These are phyloP conservation scores for Licmophora abbreviata DNA, from an alignment of 108 stramenopile species.

Conservation along the genomic window DNA sequence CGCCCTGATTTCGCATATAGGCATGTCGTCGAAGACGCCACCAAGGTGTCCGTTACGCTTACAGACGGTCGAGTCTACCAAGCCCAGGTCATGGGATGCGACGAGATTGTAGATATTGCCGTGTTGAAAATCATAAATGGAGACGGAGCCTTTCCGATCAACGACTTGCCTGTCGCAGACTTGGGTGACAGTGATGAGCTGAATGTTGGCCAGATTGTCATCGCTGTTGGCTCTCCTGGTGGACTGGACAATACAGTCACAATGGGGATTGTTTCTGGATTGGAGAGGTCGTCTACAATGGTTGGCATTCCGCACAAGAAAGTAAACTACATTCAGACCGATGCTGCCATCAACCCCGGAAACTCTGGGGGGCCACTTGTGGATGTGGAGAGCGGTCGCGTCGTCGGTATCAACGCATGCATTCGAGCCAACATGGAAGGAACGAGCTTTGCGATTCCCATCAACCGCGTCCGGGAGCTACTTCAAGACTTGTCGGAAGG, in stretches of 20 bases:
- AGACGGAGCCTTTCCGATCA: slow-evolving; percentile 2
- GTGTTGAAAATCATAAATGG: slow-evolving; percentile 61
- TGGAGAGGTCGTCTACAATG: slow-evolving; percentile 70
- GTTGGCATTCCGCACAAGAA: slow-evolving; percentile 84
- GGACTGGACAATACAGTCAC: slow-evolving; percentile 89
- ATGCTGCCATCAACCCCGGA: slow-evolving; percentile 68
- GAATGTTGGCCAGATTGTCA: slow-evolving; percentile 73
- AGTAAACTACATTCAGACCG: slow-evolving; percentile 88
- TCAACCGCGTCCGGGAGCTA: slow-evolving; percentile 69
- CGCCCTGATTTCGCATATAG: too few species aligned
- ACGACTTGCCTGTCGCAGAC: slow-evolving; percentile 56
- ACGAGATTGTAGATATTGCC: slow-evolving; percentile 89
- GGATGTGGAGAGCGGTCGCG: slow-evolving; percentile 71
- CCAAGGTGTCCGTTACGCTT: slow-evolving; percentile 65
- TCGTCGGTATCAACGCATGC: slow-evolving; percentile 87
- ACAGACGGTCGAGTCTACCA: slow-evolving; percentile 76
- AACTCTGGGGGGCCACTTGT: slow-evolving; percentile 83
- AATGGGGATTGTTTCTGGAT: slow-evolving; percentile 75
- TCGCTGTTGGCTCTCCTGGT: slow-evolving; percentile 78
- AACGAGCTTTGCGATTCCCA: slow-evolving; percentile 85
- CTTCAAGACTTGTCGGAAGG: slow-evolving; percentile 63
- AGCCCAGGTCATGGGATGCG: slow-evolving; percentile 63
- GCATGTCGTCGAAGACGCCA: slow-evolving; percentile 85
- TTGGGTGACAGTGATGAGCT: slow-evolving; percentile 72
- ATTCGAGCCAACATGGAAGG: slow-evolving; percentile 88